Percentiles rank a stretch among this genome's conserved stretches.
These are phyloP conservation scores for Populus trichocarpa DNA, from an alignment of 441 rosid species.

Conservation along the genomic window DNA sequence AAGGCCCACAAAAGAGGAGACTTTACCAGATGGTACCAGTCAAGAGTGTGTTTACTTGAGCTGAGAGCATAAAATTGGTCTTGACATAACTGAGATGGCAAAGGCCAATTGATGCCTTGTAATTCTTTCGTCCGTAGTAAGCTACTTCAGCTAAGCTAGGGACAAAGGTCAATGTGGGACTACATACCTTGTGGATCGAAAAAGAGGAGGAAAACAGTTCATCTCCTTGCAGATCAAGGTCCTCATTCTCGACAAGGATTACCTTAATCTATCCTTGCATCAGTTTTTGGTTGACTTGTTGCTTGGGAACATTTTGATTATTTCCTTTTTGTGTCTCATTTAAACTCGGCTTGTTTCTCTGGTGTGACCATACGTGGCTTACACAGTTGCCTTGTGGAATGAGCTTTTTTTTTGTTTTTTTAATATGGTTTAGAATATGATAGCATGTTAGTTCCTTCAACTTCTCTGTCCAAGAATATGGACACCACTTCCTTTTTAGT, in stretches of 20 bases:
- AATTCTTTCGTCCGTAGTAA: background rate
- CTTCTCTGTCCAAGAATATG: background rate
- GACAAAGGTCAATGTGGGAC: background rate
- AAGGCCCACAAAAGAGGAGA: background rate
- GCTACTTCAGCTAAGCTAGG: background rate
- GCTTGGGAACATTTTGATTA: background rate
- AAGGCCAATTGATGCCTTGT: background rate
- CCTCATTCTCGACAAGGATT: background rate
- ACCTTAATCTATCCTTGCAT: background rate
- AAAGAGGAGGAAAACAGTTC: background rate
- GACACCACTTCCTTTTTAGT: background rate
- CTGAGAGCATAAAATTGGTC: background rate
- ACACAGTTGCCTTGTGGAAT: background rate
- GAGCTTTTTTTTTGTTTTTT: background rate
- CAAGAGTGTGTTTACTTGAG: background rate
- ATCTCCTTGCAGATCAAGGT: background rate
- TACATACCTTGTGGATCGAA: background rate
- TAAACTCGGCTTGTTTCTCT: background rate
- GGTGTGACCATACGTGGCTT: background rate
- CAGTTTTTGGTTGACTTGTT: background rate
- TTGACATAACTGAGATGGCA: background rate
- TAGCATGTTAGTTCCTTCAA: background rate
- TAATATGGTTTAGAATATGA: background rate
- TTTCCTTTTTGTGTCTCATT: background rate
- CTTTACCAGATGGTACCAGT: background rate